These are phyloP conservation scores for Sarocladium kiliense DNA, from an alignment of 2,329 filamentous ascomycete genomes.

Conservation along the genomic window DNA sequence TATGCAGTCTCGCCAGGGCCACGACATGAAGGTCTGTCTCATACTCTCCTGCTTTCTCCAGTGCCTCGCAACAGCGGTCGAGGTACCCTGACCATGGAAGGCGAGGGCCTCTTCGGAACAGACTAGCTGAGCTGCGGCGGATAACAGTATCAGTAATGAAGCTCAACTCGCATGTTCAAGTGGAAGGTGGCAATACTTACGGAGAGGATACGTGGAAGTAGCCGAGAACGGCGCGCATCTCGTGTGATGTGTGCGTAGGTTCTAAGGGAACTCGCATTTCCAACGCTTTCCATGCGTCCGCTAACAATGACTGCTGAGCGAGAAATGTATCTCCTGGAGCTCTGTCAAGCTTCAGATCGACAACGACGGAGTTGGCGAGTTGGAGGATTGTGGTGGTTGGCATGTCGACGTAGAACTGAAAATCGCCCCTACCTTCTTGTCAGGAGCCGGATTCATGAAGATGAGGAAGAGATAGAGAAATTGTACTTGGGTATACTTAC, in stretches of 20 bases:
- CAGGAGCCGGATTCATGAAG: slow-evolving; percentile 9
- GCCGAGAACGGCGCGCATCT: slow-evolving; percentile 35
- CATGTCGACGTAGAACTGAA: slow-evolving; percentile 30
- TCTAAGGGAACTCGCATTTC: slow-evolving; percentile 14
- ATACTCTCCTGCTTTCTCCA: slow-evolving; percentile 22
- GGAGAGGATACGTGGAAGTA: slow-evolving; percentile 32
- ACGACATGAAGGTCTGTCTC: slow-evolving; percentile 27
- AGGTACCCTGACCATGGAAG: slow-evolving; percentile 29
- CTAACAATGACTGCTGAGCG: slow-evolving; percentile 20
- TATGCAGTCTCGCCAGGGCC: slow-evolving; percentile 27
- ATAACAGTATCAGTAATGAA: neutral
- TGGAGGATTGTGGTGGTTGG: slow-evolving; percentile 33
- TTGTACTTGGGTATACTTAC: slow-evolving; percentile 14
- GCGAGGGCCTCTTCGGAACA: slow-evolving; percentile 26
- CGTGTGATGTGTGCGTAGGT: slow-evolving; percentile 23
- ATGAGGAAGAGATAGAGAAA: slow-evolving; percentile 15
- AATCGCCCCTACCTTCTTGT: slow-evolving; percentile 21
- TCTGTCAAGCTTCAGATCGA: slow-evolving; percentile 32
- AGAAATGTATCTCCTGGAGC: slow-evolving; percentile 16
- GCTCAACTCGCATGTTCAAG: no score
- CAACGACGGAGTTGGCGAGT: slow-evolving; percentile 30
- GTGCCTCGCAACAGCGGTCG: slow-evolving; percentile 25
- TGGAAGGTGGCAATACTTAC: slow-evolving; percentile 15
- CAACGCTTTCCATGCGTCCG: slow-evolving; percentile 25
- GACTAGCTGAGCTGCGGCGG: slow-evolving; percentile 11